Evolutionary conservation across 371 early-diverging fungal genomes (phyloP), one percentile per base, ranked within the genome.

Genomic region (Mortierella sp.): DNA sequence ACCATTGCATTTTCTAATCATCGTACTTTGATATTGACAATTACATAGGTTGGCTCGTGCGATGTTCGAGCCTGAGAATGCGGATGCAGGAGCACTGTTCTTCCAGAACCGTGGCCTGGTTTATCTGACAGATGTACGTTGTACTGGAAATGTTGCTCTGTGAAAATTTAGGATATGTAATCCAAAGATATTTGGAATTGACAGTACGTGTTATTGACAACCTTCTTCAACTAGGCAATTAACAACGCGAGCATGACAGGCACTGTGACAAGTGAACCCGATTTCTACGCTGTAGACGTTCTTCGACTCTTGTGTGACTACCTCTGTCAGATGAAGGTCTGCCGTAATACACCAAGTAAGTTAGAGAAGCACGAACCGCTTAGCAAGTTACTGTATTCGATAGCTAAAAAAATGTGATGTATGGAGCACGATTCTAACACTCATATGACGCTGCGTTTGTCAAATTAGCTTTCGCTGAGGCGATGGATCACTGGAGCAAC

Each of bases 401-500:
- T 31, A 19, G 9, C 21, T 68, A 19, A 34, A 42, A 19, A 34
- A 42, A 9, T 8, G 10, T 11, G 8, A 21, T 8, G 0, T 14
- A 26, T 2, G 3, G 63, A 21, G 14, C 38, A 16, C 21, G 44
- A 19, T 50, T 16, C 50, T 70, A 31, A 47, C 38, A 42, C 3
- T 50, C 16, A 26, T 42, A 24, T 10, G n/a, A 57, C 42, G 3
- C 10, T 68, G 34, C 34, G 44, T 10, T 31, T 68, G 19, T 42
- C 68, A 38, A 0, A 50, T 0, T 80, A 86, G 87, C 42, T 44
- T 80, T 82, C 34, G 87, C 82, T 1, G 80, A 82, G 45, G 82
- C 87, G 5, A 82, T 86, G 58, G 87, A 86, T 71, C 87, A 86
- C 45, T 86, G 87, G 87, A 73, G 78, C 57, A 86, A 86, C 58